Conservation (phyloP, 768 basidiomycete species). For the Leccinum disarticulatum region DNA sequence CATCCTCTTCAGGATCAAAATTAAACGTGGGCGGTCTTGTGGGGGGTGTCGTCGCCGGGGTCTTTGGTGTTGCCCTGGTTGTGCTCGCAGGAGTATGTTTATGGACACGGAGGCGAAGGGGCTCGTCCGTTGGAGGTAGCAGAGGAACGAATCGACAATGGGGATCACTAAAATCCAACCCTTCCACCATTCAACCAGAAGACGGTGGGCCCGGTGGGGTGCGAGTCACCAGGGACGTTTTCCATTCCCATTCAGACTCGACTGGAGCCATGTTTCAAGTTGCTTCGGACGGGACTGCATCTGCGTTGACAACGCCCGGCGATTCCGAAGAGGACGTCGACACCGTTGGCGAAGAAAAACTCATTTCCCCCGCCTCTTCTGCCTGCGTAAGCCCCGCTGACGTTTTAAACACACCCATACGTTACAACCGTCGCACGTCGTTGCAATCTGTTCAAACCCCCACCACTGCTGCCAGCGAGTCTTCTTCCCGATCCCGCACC, state of each 20-base stretch:
- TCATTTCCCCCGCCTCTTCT: constrained; percentile 16
- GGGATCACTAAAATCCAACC: constrained; percentile 29
- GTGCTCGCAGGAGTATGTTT: constrained; percentile 35
- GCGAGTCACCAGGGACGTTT: constrained; percentile 8
- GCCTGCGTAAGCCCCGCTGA: constrained; percentile 21
- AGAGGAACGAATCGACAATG: constrained; percentile 23
- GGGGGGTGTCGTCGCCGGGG: constrained; percentile 52
- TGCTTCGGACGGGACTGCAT: constrained; percentile 14
- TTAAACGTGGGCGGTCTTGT: constrained; percentile 46
- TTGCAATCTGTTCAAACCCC: constrained; percentile 18
- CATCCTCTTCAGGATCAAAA: constrained; percentile 25
- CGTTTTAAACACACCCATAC: constrained; percentile 16
- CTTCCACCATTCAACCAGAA: constrained; percentile 13
- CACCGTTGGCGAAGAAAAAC: constrained; percentile 25
- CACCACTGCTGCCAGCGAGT: background rate
- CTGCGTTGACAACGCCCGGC: constrained; percentile 16
- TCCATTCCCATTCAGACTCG: constrained; percentile 24
- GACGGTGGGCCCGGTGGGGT: background rate
- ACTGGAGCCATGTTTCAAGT: constrained; percentile 16
- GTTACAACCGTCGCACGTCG: constrained; percentile 21
- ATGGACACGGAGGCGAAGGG: constrained; percentile 24
- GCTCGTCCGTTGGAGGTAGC: constrained; percentile 26
- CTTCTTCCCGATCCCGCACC: constrained; percentile 10
- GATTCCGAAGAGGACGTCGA: constrained; percentile 24
- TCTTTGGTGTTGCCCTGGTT: constrained; percentile 36